Evolutionary conservation across 1,284 basidiomycete genomes (phyloP), one percentile per base, ranked within the genome.

Genomic region (Thecaphora frezii): DNA sequence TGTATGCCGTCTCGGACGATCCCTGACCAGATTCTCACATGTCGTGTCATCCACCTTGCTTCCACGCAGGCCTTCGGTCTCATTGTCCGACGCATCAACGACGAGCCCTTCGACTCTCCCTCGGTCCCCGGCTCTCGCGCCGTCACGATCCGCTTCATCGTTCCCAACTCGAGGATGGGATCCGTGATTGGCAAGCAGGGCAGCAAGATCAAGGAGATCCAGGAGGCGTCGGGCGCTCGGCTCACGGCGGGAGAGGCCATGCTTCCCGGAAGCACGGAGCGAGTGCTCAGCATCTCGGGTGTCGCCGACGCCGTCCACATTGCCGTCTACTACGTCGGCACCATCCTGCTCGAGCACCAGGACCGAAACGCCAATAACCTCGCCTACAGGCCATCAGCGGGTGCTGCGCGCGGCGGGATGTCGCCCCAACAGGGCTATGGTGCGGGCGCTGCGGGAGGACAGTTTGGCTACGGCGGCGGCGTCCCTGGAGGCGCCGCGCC

Each of bases 241-340:
- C 82, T 99, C 61, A 97, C 97, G 75, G 96, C 96, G 8, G 93
- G 90, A 71, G 96, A 98, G 80, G 89, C 92, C 41, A 96, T 98
- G 93, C 85, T 99, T 25, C 94, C 96, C 3, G 93, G 92, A 14
- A 96, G 92, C n/a, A 98, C 96, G 14, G 96, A 99, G 45, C 65
- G 66, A 13, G 91, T 98, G 23, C 84, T 99, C 54, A 96, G 91
- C 66, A 93, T 98, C 44, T 93, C 93, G 36, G 96, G 96, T 51
- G 96, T 99, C 40, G 96, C 96, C n/a, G 96, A 99, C 80, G 96
- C 96, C 19, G 93, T 99, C 54, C 96, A 99, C 81, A 99, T 99
- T 67, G 96, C 96, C 26, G 97, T 96, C 7, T 98, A 97, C 82
- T 97, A 98, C 79, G 93, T 97, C 58, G 93, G 93, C 48, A 94